These are phyloP conservation scores for Haplosporangium sp. DNA, from an alignment of 371 early-diverging fungal genomes.

Conservation along the genomic window DNA sequence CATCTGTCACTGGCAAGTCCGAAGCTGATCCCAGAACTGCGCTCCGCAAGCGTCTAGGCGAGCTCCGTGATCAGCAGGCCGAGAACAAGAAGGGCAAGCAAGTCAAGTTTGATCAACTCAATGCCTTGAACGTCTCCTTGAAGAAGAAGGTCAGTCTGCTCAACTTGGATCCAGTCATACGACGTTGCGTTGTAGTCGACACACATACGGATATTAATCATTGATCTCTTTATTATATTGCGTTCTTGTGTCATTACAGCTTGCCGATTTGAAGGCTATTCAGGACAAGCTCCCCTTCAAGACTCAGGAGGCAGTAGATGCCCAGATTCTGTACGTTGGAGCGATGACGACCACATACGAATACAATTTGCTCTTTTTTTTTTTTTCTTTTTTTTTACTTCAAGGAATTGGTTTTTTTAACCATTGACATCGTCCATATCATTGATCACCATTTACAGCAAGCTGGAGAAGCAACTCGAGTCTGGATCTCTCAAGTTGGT, in stretches of 20 bases:
- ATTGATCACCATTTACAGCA: conserved; percentile 52
- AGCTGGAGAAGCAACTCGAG: conserved; percentile 82
- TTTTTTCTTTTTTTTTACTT: not conserved
- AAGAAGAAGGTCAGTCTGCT: conserved; percentile 74
- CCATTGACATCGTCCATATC: not conserved
- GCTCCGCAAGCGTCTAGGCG: conserved; percentile 70
- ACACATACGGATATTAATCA: no score
- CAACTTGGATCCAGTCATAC: not conserved
- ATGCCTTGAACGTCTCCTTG: conserved; percentile 72
- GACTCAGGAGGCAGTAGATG: conserved; percentile 82
- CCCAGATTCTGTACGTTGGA: conserved; percentile 73
- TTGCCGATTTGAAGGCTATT: conserved; percentile 74
- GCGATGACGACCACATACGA: not conserved
- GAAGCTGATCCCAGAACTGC: conserved; percentile 61
- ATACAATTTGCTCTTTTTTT: not conserved
- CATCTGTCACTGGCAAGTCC: conserved; percentile 57
- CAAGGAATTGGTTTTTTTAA: not conserved
- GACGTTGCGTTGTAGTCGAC: not conserved
- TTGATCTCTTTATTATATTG: no score
- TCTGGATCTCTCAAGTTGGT: conserved; percentile 80
- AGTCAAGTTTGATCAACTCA: conserved; percentile 72
- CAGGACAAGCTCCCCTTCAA: conserved; percentile 85
- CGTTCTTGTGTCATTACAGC: conserved; percentile 48
- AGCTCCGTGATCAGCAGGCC: conserved; percentile 70
- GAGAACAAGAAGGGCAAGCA: conserved; percentile 67